Conservation (phyloP, 768 basidiomycete genomes). For the Tylopilus balloui region DNA sequence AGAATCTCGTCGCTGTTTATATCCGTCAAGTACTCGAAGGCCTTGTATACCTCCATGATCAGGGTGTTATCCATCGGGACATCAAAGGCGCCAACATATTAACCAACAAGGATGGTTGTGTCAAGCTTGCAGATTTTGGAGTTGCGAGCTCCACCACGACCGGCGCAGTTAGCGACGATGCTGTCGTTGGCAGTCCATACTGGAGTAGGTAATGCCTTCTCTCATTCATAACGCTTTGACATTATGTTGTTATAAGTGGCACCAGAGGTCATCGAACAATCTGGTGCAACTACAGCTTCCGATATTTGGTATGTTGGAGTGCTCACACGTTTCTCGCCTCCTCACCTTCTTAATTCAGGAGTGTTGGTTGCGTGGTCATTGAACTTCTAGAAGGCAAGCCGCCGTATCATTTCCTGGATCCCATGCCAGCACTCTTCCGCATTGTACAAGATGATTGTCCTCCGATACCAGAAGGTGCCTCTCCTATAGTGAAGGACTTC, state of each 20-base stretch:
- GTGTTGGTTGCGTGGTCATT: conserved; percentile 96
- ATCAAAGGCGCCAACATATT: conserved; percentile 99
- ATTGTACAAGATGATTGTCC: conserved; percentile 98
- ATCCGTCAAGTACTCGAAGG: conserved; percentile 96
- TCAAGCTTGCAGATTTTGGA: conserved; percentile 99
- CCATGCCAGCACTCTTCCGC: conserved; percentile 97
- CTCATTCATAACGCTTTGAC: conserved; percentile 4
- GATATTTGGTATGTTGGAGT: conserved; percentile 77
- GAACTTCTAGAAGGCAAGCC: conserved; percentile 88
- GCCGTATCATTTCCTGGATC: conserved; percentile 92
- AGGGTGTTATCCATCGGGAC: conserved; percentile 98
- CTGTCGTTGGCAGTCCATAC: conserved; percentile 96
- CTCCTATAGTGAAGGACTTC: conserved; percentile 94
- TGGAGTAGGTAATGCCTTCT: conserved; percentile 68
- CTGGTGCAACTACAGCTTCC: conserved; percentile 92
- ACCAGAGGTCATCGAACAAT: conserved; percentile 97
- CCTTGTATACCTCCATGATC: conserved; percentile 94
- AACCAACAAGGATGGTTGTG: conserved; percentile 96
- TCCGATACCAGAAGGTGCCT: conserved; percentile 92
- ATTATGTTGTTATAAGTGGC: conserved; percentile 59
- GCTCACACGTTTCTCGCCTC: neutral
- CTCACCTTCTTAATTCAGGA: conserved; percentile 37
- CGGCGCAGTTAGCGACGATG: conserved; percentile 74
- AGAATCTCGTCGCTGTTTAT: conserved; percentile 93
- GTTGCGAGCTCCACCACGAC: conserved; percentile 80